These are phyloP conservation scores for Starmera stellimalicola DNA, from an alignment of 1,139 yeast species.

Conservation along the genomic window DNA sequence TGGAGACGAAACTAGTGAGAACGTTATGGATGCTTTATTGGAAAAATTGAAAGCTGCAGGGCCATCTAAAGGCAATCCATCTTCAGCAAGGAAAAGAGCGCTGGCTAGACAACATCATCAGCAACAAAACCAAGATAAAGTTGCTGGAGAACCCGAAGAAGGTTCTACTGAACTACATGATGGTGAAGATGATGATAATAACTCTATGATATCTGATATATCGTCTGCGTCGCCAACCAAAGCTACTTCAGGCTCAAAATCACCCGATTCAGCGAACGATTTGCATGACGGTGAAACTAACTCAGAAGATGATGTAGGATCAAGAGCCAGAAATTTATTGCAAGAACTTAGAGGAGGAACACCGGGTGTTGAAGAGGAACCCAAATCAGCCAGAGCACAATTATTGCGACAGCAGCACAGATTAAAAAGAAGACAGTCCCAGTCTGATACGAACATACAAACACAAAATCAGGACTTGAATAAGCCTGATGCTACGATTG, in stretches of 20 bases:
- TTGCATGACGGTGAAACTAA: not conserved
- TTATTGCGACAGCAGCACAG: conserved; percentile 20
- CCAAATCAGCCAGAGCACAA: conserved; percentile 18
- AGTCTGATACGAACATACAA: not conserved
- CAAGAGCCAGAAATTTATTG: conserved; percentile 50
- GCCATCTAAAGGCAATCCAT: conserved; percentile 61
- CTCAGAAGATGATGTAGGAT: conserved; percentile 39
- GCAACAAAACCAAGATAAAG: conserved; percentile 25
- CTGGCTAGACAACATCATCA: conserved; percentile 56
- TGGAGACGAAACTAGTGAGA: conserved; percentile 23
- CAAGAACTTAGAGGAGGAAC: conserved; percentile 42
- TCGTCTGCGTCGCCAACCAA: not conserved
- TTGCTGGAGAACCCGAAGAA: conserved; percentile 5
- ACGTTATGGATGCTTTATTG: conserved; percentile 66
- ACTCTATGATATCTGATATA: no score
- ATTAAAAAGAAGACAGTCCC: conserved; percentile 14
- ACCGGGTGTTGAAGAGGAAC: conserved; percentile 6
- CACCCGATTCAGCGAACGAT: not conserved
- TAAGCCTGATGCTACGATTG: not conserved
- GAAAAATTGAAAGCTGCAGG: conserved; percentile 71
- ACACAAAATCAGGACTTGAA: not conserved
- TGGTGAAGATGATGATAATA: conserved; percentile 1
- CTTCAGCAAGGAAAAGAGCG: conserved; percentile 77
- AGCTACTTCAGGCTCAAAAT: not conserved
- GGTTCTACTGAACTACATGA: conserved; percentile 3